phyloP scores from a whole-genome alignment of 208 protist species.

The Willaertia magna region DNA sequence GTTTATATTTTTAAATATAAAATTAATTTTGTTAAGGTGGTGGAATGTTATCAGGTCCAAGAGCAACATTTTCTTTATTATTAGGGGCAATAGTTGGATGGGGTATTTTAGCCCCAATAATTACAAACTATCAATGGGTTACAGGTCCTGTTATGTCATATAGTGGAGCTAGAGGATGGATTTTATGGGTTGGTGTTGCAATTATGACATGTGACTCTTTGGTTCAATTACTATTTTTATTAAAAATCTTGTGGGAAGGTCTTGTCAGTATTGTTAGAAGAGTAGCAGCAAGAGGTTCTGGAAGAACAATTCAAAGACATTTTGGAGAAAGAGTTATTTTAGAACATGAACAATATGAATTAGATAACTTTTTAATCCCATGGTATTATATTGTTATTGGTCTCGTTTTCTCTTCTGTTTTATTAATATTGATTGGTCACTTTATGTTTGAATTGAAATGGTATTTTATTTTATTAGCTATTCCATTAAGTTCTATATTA shows the following conservation, averaged over 20 bases:
- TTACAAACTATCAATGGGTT: not conserved
- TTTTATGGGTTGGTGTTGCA: not conserved
- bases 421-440: not conserved
- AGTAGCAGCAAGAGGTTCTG: not conserved
- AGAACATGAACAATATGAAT: not conserved
- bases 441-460: slow-evolving; percentile 1
- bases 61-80: not conserved
- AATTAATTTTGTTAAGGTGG: too few species aligned
- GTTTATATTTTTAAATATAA: too few species aligned
- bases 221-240: not conserved
- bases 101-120: not conserved
- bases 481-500: not conserved
- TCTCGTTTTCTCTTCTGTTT: not conserved
- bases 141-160: not conserved
- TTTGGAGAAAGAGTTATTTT: not conserved
- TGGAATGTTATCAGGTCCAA: not conserved
- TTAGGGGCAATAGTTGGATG: not conserved
- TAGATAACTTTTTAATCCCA: not conserved
- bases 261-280: not conserved
- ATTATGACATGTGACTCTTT: not conserved
- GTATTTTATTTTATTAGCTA: not conserved
- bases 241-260: not conserved
- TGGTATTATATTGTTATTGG: not conserved
- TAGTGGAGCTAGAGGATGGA: not conserved
- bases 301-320: not conserved